These are phyloP conservation scores for Septoria petroselini DNA, from an alignment of 2,329 filamentous ascomycete species.

Conservation along the genomic window DNA sequence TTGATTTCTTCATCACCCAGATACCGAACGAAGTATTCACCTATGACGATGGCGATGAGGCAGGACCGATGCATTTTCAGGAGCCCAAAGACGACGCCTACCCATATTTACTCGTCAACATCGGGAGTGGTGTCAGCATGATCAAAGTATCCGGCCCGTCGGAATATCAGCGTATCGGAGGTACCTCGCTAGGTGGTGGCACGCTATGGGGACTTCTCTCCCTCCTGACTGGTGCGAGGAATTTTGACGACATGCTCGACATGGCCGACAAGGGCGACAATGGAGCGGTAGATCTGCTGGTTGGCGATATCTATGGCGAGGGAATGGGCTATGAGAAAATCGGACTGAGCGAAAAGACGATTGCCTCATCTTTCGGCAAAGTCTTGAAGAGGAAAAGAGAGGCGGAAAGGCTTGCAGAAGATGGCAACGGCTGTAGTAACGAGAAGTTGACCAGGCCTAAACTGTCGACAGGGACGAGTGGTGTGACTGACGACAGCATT, in stretches of 20 bases:
- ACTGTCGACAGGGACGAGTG: conserved; percentile 23
- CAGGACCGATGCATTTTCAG: conserved; percentile 81
- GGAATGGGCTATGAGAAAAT: conserved; percentile 95
- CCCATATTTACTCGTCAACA: conserved; percentile 96
- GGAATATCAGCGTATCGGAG: conserved; percentile 84
- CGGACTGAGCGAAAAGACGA: conserved; percentile 89
- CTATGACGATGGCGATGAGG: conserved; percentile 71
- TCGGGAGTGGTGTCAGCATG: conserved; percentile 94
- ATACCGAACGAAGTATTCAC: conserved; percentile 97
- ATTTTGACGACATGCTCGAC: conserved; percentile 96
- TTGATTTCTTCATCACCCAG: conserved; percentile 98
- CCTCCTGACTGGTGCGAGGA: conserved; percentile 84
- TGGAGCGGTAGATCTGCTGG: conserved; percentile 87
- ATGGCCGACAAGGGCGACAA: conserved; percentile 92
- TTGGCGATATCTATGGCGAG: conserved; percentile 97
- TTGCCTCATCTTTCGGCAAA: conserved; percentile 94
- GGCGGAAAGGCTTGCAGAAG: conserved; percentile 75
- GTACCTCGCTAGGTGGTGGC: conserved; percentile 91
- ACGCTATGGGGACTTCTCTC: conserved; percentile 95
- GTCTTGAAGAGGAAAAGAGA: conserved; percentile 90
- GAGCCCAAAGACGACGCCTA: conserved; percentile 78
- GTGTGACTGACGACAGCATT: conserved; percentile 34
- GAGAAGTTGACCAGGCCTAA: conserved; percentile 45
- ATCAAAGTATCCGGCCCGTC: conserved; percentile 91
- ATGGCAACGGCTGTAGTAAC: conserved; percentile 59